Evolutionary conservation across 2,329 filamentous ascomycete genomes (phyloP), one percentile per base, ranked within the genome.

Genomic region (Graphiopsis chlorocephala): DNA sequence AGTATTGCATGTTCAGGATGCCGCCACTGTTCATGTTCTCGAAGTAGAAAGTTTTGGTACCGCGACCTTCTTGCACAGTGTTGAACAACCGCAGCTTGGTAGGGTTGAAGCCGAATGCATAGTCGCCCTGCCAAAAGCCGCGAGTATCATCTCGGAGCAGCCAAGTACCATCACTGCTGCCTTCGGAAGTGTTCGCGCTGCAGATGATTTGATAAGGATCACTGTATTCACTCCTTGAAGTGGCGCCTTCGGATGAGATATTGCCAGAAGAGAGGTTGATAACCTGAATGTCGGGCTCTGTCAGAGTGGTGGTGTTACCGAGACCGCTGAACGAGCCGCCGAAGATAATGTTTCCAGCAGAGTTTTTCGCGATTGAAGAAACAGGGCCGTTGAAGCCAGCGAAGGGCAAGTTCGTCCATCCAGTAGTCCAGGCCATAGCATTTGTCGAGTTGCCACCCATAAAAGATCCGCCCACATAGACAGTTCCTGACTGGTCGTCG

Each of bases 1-100:
- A 88, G 72, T 95, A 98, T 42, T 93, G 96, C 73, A 99, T 84
- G 78, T 98, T 97, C 88, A 99, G 91, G 75, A 99, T 97, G 61
- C 95, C 95, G 68, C 91, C 89, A 72, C 94, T 87, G 5, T 94
- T 93, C 65, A 94, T 81, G 20, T 93, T 91, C 25, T 91, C 92
- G 74, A 92, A 96, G 65, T 93, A 88, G 80, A 92, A 99, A 0
- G 90, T 91, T 79, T 91, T 91, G 31, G 93, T 97, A 47, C 75
- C 95, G 68, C 93, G 88, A 60, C 91, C 92, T 71, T 95, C 87
- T 61, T 88, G 84, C 70, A 91, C 88, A 2, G 94, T 95, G 78
- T 99, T 99, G 82, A 90, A 92, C 26, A 99, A 81, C 62, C 92
- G 88, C 66, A 99, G 79, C 77, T 92, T 96, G 11, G 92, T 94